Percentiles rank a stretch among this genome's conserved stretches.
Evolutionary conservation across 75 land plant genomes (phyloP).

Genomic region (Cunninghamia lanceolata): DNA sequence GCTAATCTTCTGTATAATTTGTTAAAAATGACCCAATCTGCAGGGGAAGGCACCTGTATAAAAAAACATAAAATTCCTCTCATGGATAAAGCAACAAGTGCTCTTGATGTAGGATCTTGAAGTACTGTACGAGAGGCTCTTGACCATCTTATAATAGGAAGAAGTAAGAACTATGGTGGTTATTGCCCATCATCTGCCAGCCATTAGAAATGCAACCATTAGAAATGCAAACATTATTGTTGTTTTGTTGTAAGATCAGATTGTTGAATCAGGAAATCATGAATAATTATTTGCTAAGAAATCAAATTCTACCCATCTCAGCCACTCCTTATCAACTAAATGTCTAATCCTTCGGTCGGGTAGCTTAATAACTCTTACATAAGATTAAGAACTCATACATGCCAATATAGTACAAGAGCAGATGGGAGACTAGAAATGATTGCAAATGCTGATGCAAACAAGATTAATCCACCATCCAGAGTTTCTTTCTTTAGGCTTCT

Average conservation of each 20-base stretch:
- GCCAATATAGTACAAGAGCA: no score
- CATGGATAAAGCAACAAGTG: slow-evolving; percentile 99
- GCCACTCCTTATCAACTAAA: slow-evolving; percentile 65
- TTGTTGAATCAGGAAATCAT: slow-evolving; percentile 98
- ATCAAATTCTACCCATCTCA: slow-evolving; percentile 54
- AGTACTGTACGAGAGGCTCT: slow-evolving; percentile 93
- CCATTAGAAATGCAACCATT: no score
- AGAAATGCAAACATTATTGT: slow-evolving; percentile 84
- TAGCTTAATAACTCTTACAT: slow-evolving; percentile 60
- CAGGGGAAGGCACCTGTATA: no score
- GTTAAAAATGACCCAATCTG: no score
- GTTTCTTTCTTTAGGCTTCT: no score
- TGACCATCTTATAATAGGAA: slow-evolving; percentile 95
- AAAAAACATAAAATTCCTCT: slow-evolving; percentile 90
- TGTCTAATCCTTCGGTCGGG: slow-evolving; percentile 61
- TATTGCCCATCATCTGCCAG: slow-evolving; percentile 92
- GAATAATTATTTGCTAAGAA: slow-evolving; percentile 71
- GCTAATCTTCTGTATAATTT: no score
- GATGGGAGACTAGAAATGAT: slow-evolving; percentile 78
- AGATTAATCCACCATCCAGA: no score
- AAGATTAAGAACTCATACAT: slow-evolving; percentile 59
- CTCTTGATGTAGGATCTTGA: slow-evolving; percentile 91
- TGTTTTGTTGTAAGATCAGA: slow-evolving; percentile 81
- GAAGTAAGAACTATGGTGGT: slow-evolving; percentile 92
- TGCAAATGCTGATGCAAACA: no score